Evolutionary conservation across 2,329 filamentous ascomycete species (phyloP), one percentile per base, ranked within the genome.

Genomic region (Tolypocladium endophyticum): DNA sequence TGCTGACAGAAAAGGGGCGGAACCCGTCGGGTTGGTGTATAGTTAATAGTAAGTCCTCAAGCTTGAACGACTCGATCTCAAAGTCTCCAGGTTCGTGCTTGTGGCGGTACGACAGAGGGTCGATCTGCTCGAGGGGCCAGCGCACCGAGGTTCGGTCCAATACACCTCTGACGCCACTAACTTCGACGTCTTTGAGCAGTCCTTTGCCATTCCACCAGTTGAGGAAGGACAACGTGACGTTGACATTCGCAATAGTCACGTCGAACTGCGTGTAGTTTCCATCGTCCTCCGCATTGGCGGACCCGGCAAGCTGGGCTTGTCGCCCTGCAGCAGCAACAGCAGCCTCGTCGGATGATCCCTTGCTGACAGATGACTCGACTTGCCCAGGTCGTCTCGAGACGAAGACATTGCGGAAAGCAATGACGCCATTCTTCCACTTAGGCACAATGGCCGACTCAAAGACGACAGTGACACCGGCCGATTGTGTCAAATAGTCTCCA

Each of bases 161-260:
- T 6, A 97, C 90, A 28, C 94, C 94, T 61, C 94, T 85, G 36
- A 99, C 89, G 5, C 94, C 94, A 69, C 92, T 94, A 58, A 99
- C 87, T 70, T 97, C 92, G 50, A 99, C 94, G 70, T 97, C 90
- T 66, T 90, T 87, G 11, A 99, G 78, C 7, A 95, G 81, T 0
- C 94, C 94, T 72, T 93, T 97, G 28, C 94, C 93, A 67, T 96
- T 97, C 85, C 96, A 95, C 94, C 94, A 99, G 71, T 97, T 97
- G n/a, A 92, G 82, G 67, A 99, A 97, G 0, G 94, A 99, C 33
- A 99, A 74, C 0, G 93, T 97, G 50, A 99, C 93, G 69, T 99
- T 96, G 62, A 99, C 90, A 0, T 90, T 95, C 63, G 94, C 90
- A 61, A 99, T 90, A 0, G 92, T 96, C 20, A 99, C 79, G 69